A percentile compares a stretch with the other conserved stretches of the same genome.
Evolutionary conservation across 2,329 filamentous ascomycete species (phyloP).

Genomic region (Curvularia verruculosa): DNA sequence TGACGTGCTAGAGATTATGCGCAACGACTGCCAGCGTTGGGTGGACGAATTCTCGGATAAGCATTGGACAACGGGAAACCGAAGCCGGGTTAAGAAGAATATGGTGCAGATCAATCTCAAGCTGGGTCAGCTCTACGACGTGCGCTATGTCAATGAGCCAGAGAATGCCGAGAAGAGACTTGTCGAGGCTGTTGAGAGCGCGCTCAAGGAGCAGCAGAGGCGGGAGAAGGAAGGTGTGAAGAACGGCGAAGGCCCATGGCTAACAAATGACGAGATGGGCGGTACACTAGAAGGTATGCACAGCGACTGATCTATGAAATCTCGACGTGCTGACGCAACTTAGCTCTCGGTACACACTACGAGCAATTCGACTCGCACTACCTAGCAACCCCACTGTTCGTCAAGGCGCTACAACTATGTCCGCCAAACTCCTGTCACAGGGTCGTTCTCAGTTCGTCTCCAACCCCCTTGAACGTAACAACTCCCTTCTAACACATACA

Average conservation of each 20-base stretch:
- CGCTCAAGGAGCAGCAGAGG: slow-evolving; percentile 74
- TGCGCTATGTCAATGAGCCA: slow-evolving; percentile 74
- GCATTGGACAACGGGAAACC: slow-evolving; percentile 51
- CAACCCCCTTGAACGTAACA: not conserved
- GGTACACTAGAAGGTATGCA: slow-evolving; percentile 69
- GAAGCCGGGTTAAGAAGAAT: slow-evolving; percentile 74
- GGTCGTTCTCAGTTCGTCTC: slow-evolving; percentile 71
- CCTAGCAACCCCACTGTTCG: slow-evolving; percentile 82
- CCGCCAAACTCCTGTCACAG: slow-evolving; percentile 73
- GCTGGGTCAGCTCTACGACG: slow-evolving; percentile 80
- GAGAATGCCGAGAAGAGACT: slow-evolving; percentile 77
- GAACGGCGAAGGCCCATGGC: slow-evolving; percentile 72
- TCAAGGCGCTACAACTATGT: slow-evolving; percentile 79
- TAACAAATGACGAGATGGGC: slow-evolving; percentile 74
- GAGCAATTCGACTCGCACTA: slow-evolving; percentile 75
- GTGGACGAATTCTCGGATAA: slow-evolving; percentile 53
- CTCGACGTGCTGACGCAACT: slow-evolving; percentile 32
- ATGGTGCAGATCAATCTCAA: slow-evolving; percentile 80
- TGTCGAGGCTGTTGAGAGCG: slow-evolving; percentile 80
- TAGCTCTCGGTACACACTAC: slow-evolving; percentile 78
- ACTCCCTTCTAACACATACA: slow-evolving; percentile 9
- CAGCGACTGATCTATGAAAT: slow-evolving; percentile 14
- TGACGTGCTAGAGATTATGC: slow-evolving; percentile 77
- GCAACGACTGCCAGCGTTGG: slow-evolving; percentile 67
- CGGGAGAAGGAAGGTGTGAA: slow-evolving; percentile 71